These are phyloP conservation scores for Chalciporus pseudorubinellus DNA, from an alignment of 768 basidiomycete genomes.

Conservation along the genomic window DNA sequence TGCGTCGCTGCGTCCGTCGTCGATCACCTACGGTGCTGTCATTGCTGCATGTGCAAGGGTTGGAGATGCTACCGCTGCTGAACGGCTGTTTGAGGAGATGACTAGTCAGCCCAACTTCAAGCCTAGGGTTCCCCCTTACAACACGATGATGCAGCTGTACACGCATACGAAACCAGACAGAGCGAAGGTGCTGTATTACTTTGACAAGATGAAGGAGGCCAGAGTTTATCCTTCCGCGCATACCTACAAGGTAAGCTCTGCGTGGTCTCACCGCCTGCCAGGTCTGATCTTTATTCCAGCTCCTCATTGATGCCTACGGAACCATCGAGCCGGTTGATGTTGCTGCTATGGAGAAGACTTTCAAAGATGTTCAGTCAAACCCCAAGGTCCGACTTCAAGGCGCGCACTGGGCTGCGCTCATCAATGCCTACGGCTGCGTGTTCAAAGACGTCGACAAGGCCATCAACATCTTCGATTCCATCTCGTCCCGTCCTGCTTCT, in stretches of 20 bases:
- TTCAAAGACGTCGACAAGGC: conserved; percentile 76
- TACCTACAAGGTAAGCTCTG: conserved; percentile 79
- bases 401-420: conserved; percentile 78
- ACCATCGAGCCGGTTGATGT: conserved; percentile 80
- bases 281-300: conserved; percentile 37
- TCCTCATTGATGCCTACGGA: conserved; percentile 88
- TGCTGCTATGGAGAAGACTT: conserved; percentile 66
- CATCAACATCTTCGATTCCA: conserved; percentile 71
- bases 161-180: conserved; percentile 88
- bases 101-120: conserved; percentile 64
- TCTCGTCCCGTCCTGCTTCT: conserved; percentile 53
- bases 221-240: conserved; percentile 77
- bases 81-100: conserved; percentile 88
- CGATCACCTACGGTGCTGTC: conserved; percentile 93
- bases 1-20: conserved; percentile 56
- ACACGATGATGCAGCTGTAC: conserved; percentile 98
- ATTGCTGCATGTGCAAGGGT: conserved; percentile 93
- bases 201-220: conserved; percentile 58
- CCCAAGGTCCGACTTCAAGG: conserved; percentile 39
- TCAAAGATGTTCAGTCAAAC: conserved; percentile 52
- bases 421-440: conserved; percentile 86
- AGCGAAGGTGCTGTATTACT: conserved; percentile 71
- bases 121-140: conserved; percentile 92
- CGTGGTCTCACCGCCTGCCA: background rate
- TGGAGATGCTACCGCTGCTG: conserved; percentile 81